These are phyloP conservation scores for Bombardia bombarda DNA, from an alignment of 495 filamentous ascomycete genomes.

Conservation along the genomic window DNA sequence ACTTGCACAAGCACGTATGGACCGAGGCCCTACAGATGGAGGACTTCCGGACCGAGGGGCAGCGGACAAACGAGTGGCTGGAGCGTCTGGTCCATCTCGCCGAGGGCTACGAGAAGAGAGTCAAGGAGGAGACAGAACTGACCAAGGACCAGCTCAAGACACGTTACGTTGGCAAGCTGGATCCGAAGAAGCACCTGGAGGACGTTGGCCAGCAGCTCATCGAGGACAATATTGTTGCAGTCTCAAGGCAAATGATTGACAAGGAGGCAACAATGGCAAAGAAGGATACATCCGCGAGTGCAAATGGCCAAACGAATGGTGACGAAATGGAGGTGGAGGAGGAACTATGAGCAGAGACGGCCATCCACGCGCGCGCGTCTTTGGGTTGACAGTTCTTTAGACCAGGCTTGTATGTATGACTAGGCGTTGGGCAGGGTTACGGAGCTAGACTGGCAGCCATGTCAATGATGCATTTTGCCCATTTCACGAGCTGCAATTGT, in stretches of 20 bases:
- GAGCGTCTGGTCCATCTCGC: conserved; percentile 80
- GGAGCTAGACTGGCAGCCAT: conserved; percentile 19
- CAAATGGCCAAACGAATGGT: conserved; percentile 49
- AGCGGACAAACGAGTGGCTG: conserved; percentile 76
- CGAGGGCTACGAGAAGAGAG: conserved; percentile 95
- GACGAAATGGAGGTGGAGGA: conserved; percentile 48
- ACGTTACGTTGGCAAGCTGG: conserved; percentile 96
- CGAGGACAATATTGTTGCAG: conserved; percentile 97
- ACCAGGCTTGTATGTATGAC: conserved; percentile 24
- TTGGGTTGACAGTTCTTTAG: conserved; percentile 2
- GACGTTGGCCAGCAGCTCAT: conserved; percentile 92
- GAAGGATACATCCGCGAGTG: conserved; percentile 34
- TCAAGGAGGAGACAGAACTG: conserved; percentile 95
- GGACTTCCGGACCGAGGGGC: conserved; percentile 79
- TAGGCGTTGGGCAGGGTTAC: conserved; percentile 21
- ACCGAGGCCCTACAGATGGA: conserved; percentile 96
- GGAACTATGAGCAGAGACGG: conserved; percentile 22
- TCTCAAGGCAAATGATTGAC: conserved; percentile 97
- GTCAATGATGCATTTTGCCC: conserved; percentile 8
- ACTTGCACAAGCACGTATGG: conserved; percentile 98
- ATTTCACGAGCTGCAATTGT: too few species aligned
- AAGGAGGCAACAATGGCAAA: conserved; percentile 75
- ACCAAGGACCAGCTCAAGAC: conserved; percentile 98
- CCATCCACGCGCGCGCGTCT: conserved; percentile 2
- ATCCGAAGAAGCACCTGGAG: conserved; percentile 98